Evolutionary conservation across 495 filamentous ascomycete species (phyloP).

Genomic region (Hypoxylon cercidicola): DNA sequence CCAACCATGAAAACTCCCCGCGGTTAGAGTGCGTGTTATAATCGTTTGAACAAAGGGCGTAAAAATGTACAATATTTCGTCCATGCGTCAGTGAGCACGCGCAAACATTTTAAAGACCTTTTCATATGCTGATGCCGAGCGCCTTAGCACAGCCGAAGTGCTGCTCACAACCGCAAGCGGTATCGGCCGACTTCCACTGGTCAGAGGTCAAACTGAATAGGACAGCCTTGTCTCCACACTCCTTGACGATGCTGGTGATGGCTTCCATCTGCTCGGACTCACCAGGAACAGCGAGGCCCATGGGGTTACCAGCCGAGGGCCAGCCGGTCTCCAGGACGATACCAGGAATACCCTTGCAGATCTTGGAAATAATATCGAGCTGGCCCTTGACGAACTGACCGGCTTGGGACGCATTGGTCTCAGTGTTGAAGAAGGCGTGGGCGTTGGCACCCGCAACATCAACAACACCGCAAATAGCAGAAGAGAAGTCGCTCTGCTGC

Average conservation of each 20-base stretch:
- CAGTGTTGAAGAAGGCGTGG: constrained; percentile 92
- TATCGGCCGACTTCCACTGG: constrained; percentile 78
- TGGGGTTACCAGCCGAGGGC: constrained; percentile 75
- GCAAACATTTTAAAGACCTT: neutral
- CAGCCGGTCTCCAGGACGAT: constrained; percentile 92
- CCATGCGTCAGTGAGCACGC: constrained; percentile 24
- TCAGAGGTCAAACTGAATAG: constrained; percentile 87
- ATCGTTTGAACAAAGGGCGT: constrained; percentile 34
- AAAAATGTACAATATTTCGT: constrained; percentile 34
- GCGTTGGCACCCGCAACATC: constrained; percentile 86
- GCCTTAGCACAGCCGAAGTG: constrained; percentile 72
- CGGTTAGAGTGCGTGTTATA: constrained; percentile 28
- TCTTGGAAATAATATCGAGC: constrained; percentile 69
- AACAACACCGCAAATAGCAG: constrained; percentile 72
- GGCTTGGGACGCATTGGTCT: constrained; percentile 67
- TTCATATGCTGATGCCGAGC: constrained; percentile 45
- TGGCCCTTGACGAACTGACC: constrained; percentile 77
- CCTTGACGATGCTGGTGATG: constrained; percentile 68
- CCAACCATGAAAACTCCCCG: constrained; percentile 26
- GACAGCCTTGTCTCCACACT: constrained; percentile 66
- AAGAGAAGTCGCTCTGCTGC: constrained; percentile 64
- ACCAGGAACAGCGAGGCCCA: constrained; percentile 77
- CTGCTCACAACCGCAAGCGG: constrained; percentile 76
- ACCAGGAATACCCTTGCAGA: constrained; percentile 73
- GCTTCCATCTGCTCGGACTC: constrained; percentile 74